Evolutionary conservation across 345 rosid species (phyloP).

Genomic region (Nasturtium officinale): DNA sequence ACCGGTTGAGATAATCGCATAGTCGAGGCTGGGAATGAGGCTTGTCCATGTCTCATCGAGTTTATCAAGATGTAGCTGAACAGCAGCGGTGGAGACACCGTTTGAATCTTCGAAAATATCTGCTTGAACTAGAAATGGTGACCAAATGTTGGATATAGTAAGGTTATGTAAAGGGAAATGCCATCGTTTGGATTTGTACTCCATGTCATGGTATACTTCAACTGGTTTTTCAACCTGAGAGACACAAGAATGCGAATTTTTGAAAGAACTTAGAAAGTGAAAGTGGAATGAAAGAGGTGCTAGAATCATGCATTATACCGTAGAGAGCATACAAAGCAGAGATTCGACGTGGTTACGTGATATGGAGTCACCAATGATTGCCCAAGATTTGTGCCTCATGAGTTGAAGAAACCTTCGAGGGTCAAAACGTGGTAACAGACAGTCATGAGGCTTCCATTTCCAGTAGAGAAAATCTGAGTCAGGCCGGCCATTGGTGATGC

Average conservation of each 20-base stretch:
- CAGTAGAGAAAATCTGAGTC: conserved; percentile 79
- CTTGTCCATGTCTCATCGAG: conserved; percentile 77
- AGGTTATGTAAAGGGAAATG: conserved; percentile 69
- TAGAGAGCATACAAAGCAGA: conserved; percentile 80
- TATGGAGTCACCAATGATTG: conserved; percentile 85
- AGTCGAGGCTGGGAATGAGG: conserved; percentile 58
- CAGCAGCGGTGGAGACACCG: conserved; percentile 80
- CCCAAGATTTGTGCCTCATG: conserved; percentile 86
- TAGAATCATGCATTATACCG: conserved; percentile 45
- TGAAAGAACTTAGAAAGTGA: background rate
- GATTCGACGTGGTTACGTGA: conserved; percentile 94
- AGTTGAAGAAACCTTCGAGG: conserved; percentile 63
- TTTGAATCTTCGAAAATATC: conserved; percentile 83
- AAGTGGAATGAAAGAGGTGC: background rate
- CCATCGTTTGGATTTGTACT: conserved; percentile 79
- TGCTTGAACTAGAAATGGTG: conserved; percentile 88
- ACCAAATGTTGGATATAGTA: conserved; percentile 73
- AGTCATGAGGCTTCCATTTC: conserved; percentile 85
- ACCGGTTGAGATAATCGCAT: conserved; percentile 80
- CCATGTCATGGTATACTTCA: conserved; percentile 83
- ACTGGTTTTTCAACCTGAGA: conserved; percentile 71
- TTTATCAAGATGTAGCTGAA: conserved; percentile 75
- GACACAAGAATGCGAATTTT: background rate
- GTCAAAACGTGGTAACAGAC: conserved; percentile 72
- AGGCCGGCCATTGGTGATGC: conserved; percentile 87